These are phyloP conservation scores for Neofusicoccum laricinum DNA, from an alignment of 2,329 filamentous ascomycete species.

Conservation along the genomic window DNA sequence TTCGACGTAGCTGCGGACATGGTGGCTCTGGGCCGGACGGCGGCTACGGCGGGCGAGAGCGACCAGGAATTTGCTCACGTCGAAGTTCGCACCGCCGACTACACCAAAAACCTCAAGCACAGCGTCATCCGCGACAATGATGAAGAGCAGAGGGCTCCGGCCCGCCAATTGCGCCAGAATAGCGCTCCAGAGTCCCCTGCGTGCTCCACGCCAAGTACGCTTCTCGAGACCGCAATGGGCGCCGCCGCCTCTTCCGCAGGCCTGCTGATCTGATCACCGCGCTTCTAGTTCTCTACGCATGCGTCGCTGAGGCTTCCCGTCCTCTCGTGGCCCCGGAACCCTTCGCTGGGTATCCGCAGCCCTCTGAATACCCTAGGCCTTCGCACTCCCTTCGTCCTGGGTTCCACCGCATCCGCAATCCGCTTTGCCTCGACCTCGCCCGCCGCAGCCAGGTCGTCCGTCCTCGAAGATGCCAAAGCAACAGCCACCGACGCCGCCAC, in stretches of 20 bases:
- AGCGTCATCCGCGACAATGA: conserved; percentile 39
- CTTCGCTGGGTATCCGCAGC: background rate
- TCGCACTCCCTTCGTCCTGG: background rate
- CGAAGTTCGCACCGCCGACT: conserved; percentile 8
- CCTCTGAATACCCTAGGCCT: background rate
- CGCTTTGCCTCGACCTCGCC: conserved; percentile 14
- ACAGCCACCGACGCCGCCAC: conserved; percentile 8
- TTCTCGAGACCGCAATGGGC: background rate
- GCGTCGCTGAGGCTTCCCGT: background rate
- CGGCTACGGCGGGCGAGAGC: conserved; percentile 14
- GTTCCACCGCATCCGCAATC: conserved; percentile 4
- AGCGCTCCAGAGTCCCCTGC: background rate
- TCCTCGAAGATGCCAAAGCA: conserved; percentile 17
- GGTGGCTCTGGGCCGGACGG: background rate
- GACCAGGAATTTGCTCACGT: conserved; percentile 8
- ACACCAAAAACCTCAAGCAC: conserved; percentile 4
- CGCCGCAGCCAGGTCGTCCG: conserved; percentile 17
- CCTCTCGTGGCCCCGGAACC: background rate
- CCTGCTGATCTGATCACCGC: background rate
- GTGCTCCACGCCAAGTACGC: conserved; percentile 15
- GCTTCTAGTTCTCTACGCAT: conserved; percentile 14
- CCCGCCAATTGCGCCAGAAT: conserved; percentile 24
- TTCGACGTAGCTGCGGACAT: background rate
- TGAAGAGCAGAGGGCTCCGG: conserved; percentile 48
- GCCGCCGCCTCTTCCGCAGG: background rate